phyloP scores from a whole-genome alignment of 345 rosid species.

The Lenwebbia sp. region DNA sequence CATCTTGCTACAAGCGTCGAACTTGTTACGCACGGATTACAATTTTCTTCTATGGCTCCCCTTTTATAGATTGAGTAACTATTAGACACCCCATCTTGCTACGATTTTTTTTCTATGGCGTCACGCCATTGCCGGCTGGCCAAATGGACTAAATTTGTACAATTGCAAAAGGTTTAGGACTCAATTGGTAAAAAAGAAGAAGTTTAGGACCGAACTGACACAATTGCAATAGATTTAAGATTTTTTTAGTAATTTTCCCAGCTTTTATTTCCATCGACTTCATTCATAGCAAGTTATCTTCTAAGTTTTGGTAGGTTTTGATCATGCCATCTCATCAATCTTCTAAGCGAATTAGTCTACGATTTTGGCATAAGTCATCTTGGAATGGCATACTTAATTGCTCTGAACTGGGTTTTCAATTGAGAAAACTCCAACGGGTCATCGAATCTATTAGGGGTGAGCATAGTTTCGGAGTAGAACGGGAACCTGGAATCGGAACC shows the following conservation, averaged over 20 bases:
- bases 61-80: neutral
- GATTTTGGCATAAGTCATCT: neutral
- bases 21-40: neutral
- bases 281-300: neutral
- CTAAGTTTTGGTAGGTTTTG: neutral
- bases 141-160: too few relatives aligned
- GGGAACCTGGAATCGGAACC: too few relatives aligned
- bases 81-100: neutral
- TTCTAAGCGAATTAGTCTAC: neutral
- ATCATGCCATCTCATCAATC: neutral
- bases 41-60: neutral
- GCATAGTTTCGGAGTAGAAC: too few relatives aligned
- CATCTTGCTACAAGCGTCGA: neutral
- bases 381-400: neutral
- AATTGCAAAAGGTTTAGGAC: too few relatives aligned
- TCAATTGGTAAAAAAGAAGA: too few relatives aligned
- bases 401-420: neutral
- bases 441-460: neutral
- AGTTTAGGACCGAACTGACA: too few relatives aligned
- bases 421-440: neutral
- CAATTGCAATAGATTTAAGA: too few relatives aligned
- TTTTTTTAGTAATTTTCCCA: too few relatives aligned
- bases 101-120: too few relatives aligned
- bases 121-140: accelerated
- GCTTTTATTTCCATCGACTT: neutral